phyloP scores from a whole-genome alignment of 176 grass and related monocot genomes.

The Eleusine indica region DNA sequence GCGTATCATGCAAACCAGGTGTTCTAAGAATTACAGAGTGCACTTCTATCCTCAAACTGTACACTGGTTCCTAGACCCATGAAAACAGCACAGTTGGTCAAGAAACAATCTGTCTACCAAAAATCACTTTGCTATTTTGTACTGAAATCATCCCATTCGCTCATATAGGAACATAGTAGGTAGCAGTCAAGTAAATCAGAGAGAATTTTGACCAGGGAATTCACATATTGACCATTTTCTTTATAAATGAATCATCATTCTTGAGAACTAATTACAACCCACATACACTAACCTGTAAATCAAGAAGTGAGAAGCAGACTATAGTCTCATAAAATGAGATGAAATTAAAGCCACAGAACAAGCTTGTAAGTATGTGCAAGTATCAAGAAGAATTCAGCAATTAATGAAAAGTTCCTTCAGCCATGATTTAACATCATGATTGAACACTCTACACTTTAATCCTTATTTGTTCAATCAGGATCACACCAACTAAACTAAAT shows the following conservation, averaged over 20 bases:
- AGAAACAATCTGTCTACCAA: constrained; percentile 1
- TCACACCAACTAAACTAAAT: neutral
- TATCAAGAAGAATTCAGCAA: neutral
- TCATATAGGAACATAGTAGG: neutral
- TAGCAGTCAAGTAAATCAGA: neutral
- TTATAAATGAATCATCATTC: neutral
- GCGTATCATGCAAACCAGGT: neutral
- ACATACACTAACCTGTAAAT: neutral
- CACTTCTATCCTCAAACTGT: neutral
- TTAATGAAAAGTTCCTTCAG: neutral
- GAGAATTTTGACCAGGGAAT: neutral
- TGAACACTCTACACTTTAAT: neutral
- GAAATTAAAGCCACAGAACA: neutral
- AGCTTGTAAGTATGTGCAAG: neutral
- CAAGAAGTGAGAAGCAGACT: neutral
- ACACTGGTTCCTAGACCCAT: neutral
- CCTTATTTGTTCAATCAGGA: neutral
- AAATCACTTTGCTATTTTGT: constrained; percentile 11
- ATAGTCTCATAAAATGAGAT: neutral
- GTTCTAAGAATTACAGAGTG: neutral
- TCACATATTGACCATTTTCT: neutral
- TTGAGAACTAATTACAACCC: neutral
- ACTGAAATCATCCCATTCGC: neutral
- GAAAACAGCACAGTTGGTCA: neutral
- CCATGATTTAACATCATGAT: neutral